Conservation (phyloP, 2,329 filamentous ascomycete species). For the Pseudogymnoascus sp. region DNA sequence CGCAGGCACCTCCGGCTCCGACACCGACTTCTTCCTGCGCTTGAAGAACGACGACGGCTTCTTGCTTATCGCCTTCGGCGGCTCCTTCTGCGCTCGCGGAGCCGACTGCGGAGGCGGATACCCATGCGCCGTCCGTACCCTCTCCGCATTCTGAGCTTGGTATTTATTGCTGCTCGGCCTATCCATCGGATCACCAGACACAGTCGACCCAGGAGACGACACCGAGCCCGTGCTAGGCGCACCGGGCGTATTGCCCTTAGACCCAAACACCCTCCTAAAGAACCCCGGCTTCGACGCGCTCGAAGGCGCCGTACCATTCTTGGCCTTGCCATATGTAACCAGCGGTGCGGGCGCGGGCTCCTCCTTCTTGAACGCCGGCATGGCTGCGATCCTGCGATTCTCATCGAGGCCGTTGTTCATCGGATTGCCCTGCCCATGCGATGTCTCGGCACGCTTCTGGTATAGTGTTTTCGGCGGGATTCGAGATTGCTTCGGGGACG, state of each 20-base stretch:
- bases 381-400: slow-evolving; percentile 23
- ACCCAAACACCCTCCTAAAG: slow-evolving; percentile 81
- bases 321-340: slow-evolving; percentile 41
- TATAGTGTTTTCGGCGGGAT: slow-evolving; percentile 11
- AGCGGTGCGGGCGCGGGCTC: slow-evolving; percentile 45
- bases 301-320: slow-evolving; percentile 33
- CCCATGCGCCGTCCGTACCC: neutral
- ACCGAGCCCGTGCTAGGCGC: neutral
- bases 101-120: slow-evolving; percentile 21
- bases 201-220: neutral
- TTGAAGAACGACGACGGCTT: slow-evolving; percentile 94
- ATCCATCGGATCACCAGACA: neutral
- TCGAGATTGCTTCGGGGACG: slow-evolving; percentile 8
- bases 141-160: neutral
- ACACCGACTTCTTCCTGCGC: slow-evolving; percentile 80
- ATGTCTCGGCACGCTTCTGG: neutral
- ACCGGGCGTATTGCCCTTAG: slow-evolving; percentile 41
- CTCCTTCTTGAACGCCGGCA: slow-evolving; percentile 35
- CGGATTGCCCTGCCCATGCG: neutral
- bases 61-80: slow-evolving; percentile 55
- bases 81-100: neutral
- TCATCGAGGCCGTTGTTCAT: slow-evolving; percentile 17
- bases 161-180: neutral
- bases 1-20: slow-evolving; percentile 57
- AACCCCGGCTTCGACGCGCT: slow-evolving; percentile 73